phyloP scores from a whole-genome alignment of 2,329 filamentous ascomycete species.

The Orbilia ellipsospora region DNA sequence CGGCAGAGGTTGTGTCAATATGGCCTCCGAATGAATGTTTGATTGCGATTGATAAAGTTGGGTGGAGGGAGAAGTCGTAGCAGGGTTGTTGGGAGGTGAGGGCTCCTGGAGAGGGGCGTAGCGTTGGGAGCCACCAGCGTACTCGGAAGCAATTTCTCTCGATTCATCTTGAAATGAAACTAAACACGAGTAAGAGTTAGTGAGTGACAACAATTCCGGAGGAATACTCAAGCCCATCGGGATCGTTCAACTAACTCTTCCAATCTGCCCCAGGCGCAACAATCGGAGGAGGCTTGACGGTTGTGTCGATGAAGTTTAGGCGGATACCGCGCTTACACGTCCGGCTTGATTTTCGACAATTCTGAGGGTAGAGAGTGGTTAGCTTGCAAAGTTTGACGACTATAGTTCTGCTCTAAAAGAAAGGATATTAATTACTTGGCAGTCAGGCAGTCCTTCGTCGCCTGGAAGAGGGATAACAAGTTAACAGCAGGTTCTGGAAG shows the following conservation, averaged over 20 bases:
- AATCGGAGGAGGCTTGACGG: constrained; percentile 75
- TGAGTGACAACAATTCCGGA: constrained; percentile 7
- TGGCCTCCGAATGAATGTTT: constrained; percentile 17
- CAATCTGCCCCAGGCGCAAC: constrained; percentile 73
- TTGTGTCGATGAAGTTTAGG: constrained; percentile 90
- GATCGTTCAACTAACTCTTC: constrained; percentile 64
- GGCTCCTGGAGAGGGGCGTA: constrained; percentile 72
- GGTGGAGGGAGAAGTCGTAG: constrained; percentile 59
- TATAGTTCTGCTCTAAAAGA: neutral
- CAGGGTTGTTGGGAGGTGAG: constrained; percentile 58
- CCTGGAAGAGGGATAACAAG: constrained; percentile 37
- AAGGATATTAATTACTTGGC: constrained; percentile 52
- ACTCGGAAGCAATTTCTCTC: constrained; percentile 87
- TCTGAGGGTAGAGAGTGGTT: constrained; percentile 64
- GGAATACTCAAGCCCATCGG: no score
- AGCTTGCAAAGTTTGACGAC: neutral
- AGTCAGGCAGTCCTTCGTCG: constrained; percentile 58
- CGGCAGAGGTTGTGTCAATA: constrained; percentile 43
- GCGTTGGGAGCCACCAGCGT: constrained; percentile 78
- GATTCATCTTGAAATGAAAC: constrained; percentile 90
- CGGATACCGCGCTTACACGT: constrained; percentile 86
- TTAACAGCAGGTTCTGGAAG: neutral
- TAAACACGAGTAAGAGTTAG: constrained; percentile 60
- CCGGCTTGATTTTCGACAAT: constrained; percentile 88
- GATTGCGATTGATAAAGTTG: constrained; percentile 48